Evolutionary conservation across 1,139 yeast species (phyloP), one percentile per base, ranked within the genome.

Genomic region (Lodderomyces metapsilosis): DNA sequence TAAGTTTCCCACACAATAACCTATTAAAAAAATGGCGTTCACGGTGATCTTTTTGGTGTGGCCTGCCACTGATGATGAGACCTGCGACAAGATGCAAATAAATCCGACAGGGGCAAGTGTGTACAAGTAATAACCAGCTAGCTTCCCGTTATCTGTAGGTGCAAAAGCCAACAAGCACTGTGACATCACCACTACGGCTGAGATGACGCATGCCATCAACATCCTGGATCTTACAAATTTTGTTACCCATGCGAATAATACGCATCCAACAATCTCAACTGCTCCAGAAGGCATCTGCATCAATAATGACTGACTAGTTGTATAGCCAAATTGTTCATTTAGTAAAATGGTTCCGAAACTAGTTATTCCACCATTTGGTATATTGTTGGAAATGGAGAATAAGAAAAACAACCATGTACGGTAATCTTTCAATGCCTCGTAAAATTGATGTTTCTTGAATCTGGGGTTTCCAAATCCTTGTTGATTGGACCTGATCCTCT

Each of bases 61-160:
- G 15, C 92, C 92, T 4, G 88, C 84, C 11, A 80, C 76, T 53
- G 84, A 84, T 3, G 80, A 68, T n/a, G 80, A 65, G 38, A 80
- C 65, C 41, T 68, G 60, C 16, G 78, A 64, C 45, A 79, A 62
- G 28, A 71, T 54, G 49, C 79, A 77, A 37, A 78, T 72, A 42
- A 71, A 69, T 1, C 75, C 70, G 34, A 76, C 59, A 1, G 74
- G 73, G 4, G 59, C 55, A 4, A 67, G 33, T 10, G 42, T 39
- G 34, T 49, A 48, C 10, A 60, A 15, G 16, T 43, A 43, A 43
- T 62, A 71, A 20, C 82, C 82, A 12, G 76, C 73, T 43, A 75
- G 53, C 51, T 66, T 59, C 5, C 68, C 72, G 5, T 57, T 51
- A 16, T 60, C 59, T 18, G 58, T 46, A 11, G 52, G 44, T 23